A percentile compares a stretch with the other conserved stretches of the same genome.
Evolutionary conservation across 2,329 filamentous ascomycete genomes (phyloP).

Genomic region (Aspergillus sp.): DNA sequence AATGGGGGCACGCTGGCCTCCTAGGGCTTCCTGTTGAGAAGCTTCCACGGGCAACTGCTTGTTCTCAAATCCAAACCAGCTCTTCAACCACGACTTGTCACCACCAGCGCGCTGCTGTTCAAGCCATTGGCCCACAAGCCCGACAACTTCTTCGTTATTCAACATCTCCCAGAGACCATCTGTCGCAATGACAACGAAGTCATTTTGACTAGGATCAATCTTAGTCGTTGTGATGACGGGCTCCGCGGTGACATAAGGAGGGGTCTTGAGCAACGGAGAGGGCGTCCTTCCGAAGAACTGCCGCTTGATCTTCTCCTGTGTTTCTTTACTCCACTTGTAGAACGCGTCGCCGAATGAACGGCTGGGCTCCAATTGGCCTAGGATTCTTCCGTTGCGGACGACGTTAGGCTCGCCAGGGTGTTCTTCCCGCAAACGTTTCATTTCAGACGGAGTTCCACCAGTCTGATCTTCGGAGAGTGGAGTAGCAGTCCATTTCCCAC

Average conservation of each 20-base stretch:
- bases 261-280: constrained; percentile 72
- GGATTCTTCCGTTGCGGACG: constrained; percentile 77
- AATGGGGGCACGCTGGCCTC: constrained; percentile 74
- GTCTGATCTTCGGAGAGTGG: constrained; percentile 91
- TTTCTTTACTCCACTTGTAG: constrained; percentile 91
- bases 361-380: constrained; percentile 86
- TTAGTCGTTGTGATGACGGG: constrained; percentile 90
- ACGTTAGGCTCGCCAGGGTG: constrained; percentile 88
- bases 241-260: constrained; percentile 95
- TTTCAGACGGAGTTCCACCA: constrained; percentile 79
- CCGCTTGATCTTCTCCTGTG: constrained; percentile 71
- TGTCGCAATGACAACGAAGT: constrained; percentile 93
- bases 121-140: constrained; percentile 93
- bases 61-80: constrained; percentile 56
- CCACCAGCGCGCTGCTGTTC: constrained; percentile 59
- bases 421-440: constrained; percentile 69
- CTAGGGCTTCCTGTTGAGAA: constrained; percentile 38
- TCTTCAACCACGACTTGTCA: constrained; percentile 59
- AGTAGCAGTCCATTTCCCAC: constrained; percentile 88
- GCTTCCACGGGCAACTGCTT: constrained; percentile 70
- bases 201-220: constrained; percentile 79
- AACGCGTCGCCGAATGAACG: constrained; percentile 92
- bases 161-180: constrained; percentile 99
- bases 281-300: constrained; percentile 83
- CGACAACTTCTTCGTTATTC: constrained; percentile 95